phyloP scores from a whole-genome alignment of 495 filamentous ascomycete species.

The Pseudoneurospora amorphoporcata region DNA sequence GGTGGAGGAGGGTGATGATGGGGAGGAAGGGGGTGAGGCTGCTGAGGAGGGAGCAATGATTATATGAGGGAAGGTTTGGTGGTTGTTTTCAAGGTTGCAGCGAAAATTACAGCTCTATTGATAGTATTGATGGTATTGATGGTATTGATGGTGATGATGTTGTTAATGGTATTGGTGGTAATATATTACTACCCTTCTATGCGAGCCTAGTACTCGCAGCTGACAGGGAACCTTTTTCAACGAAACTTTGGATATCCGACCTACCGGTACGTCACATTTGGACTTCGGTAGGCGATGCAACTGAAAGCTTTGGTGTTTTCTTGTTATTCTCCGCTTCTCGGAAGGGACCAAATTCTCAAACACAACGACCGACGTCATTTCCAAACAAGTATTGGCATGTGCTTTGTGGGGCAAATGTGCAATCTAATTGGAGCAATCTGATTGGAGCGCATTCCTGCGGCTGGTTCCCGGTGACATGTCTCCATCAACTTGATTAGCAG shows the following conservation, averaged over 20 bases:
- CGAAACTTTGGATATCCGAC: too few species aligned
- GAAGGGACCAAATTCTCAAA: background rate
- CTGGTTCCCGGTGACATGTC: background rate
- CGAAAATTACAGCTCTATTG: background rate
- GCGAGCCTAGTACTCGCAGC: too few species aligned
- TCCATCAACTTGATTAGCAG: background rate
- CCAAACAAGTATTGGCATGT: background rate
- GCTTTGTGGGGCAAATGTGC: background rate
- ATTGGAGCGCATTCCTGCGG: background rate
- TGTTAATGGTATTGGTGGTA: too few species aligned
- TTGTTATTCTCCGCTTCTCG: background rate
- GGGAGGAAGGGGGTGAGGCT: constrained; percentile 8
- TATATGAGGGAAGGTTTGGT: constrained; percentile 20
- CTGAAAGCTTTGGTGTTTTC: background rate
- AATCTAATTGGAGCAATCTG: background rate
- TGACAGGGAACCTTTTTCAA: too few species aligned
- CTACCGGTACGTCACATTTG: too few species aligned
- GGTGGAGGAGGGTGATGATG: constrained; percentile 40
- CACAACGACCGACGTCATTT: background rate
- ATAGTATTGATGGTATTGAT: too few species aligned
- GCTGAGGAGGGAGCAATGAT: constrained; percentile 16
- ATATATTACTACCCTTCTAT: too few species aligned
- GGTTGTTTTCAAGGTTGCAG: background rate
- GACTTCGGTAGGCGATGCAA: too few species aligned
- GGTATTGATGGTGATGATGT: too few species aligned